phyloP scores from a whole-genome alignment of 345 rosid species.

The Corchorus olitorius region DNA sequence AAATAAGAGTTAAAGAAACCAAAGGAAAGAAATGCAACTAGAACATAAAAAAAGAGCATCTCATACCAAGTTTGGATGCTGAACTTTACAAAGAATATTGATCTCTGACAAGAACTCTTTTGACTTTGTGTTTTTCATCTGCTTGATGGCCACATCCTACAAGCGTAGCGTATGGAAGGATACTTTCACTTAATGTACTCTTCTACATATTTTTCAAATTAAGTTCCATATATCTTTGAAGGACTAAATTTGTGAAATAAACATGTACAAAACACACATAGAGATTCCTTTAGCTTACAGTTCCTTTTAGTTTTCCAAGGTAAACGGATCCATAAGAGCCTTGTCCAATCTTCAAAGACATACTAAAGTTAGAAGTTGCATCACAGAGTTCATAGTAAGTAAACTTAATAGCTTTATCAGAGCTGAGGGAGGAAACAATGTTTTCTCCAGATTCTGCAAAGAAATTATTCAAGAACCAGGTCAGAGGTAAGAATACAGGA shows the following conservation, averaged over 20 bases:
- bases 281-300: slow-evolving; percentile 18
- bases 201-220: background rate
- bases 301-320: slow-evolving; percentile 28
- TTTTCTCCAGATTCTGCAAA: slow-evolving; percentile 27
- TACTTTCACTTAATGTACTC: background rate
- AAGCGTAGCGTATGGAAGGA: background rate
- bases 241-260: background rate
- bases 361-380: slow-evolving; percentile 35
- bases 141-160: slow-evolving; percentile 48
- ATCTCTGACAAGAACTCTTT: slow-evolving; percentile 43
- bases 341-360: slow-evolving; percentile 36
- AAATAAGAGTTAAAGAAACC: background rate
- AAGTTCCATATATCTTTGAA: background rate
- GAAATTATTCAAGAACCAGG: slow-evolving; percentile 13
- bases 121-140: slow-evolving; percentile 40
- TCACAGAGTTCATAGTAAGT: slow-evolving; percentile 32
- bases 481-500: slow-evolving; percentile 6
- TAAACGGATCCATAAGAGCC: slow-evolving; percentile 45
- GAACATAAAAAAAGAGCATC: background rate
- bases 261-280: background rate
- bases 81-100: slow-evolving; percentile 38
- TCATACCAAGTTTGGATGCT: slow-evolving; percentile 39
- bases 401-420: slow-evolving; percentile 29
- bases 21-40: background rate
- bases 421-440: slow-evolving; percentile 22